Base-by-base conservation (phyloP, 2,329 filamentous ascomycete genomes). In the Penicillium sp. region DNA sequence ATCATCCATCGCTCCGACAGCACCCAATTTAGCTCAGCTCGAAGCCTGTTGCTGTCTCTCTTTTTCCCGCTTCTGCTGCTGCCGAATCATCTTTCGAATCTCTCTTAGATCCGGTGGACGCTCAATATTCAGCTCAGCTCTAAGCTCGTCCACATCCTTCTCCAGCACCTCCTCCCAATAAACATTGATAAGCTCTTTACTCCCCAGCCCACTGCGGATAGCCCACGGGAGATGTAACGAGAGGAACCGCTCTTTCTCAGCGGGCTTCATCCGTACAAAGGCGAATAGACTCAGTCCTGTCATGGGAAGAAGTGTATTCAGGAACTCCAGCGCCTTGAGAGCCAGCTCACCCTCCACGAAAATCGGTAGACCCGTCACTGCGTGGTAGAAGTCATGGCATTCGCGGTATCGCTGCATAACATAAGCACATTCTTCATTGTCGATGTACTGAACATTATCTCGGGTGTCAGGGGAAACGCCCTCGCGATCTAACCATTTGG, bases 361-460 rank as follows among this genome's bases (percentile, higher is more conserved):
- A 40, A 95, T 85, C 0, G 94, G 94, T 45, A 99, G 77, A 0
- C 93, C 93, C 0, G 92, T 96, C 50, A 99, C 80, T 0, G 94
- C 93, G 74, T 99, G 94, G 77, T 95, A 97, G 75, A 99, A 97
- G 73, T 99, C 94, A 74, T 99, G 94, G 63, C 89, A 96, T 76
- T 99, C 94, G 59, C 94, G 87, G 75, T 99, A 99, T 51, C 94
- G 86, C 79, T 97, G 94, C 89, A 99, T 95, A 17, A 97, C 94
- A 77, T 97, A 99, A 35, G 94, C 94, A 72, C 92, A 96, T 76
- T 99, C 94, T 65, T 89, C 87, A 70, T 97, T 88, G 73, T 97
- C 92, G 59, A 99, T 91, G 77, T 96, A 97, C 50, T 89, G 85
- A 38, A 99, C 94, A 2, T 75, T 73, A 38, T 88, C 80, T 43